phyloP scores from a whole-genome alignment of 768 basidiomycete genomes.

The Hebeloma cylindrosporum region DNA sequence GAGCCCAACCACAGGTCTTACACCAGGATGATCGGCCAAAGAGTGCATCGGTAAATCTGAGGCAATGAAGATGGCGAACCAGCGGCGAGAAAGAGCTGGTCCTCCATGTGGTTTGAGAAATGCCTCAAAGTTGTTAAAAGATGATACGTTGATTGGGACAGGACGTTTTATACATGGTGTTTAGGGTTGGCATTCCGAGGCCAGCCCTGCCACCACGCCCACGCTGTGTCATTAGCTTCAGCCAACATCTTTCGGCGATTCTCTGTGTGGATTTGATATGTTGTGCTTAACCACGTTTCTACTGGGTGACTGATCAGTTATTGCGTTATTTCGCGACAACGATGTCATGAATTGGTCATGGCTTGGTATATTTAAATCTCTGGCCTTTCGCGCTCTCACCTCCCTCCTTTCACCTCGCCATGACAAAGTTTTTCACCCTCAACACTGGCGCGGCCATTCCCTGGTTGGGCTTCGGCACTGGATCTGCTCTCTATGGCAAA shows the following conservation, averaged over 20 bases:
- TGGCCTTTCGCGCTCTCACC: constrained; percentile 10
- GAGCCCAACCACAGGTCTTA: constrained; percentile 40
- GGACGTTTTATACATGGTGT: constrained; percentile 19
- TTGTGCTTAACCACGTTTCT: too few species aligned
- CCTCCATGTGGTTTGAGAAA: constrained; percentile 56
- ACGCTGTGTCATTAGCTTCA: too few species aligned
- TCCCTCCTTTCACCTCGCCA: constrained; percentile 21
- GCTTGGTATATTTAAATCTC: constrained; percentile 10
- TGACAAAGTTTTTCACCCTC: constrained; percentile 40
- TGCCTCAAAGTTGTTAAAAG: constrained; percentile 70
- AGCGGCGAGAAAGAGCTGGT: constrained; percentile 35
- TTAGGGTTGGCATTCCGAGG: constrained; percentile 47
- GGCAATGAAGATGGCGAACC: constrained; percentile 56
- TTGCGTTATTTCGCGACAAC: too few species aligned
- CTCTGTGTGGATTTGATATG: too few species aligned
- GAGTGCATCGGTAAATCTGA: constrained; percentile 58
- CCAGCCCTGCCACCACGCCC: neutral
- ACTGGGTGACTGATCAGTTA: too few species aligned
- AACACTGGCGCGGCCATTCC: constrained; percentile 57
- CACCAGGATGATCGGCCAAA: constrained; percentile 59
- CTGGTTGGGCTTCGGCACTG: constrained; percentile 63
- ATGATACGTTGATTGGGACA: constrained; percentile 29
- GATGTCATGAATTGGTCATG: too few species aligned
- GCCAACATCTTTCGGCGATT: too few species aligned
- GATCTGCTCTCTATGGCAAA: constrained; percentile 48